Base-by-base conservation (phyloP, 23 red algal genomes). In the Pyropia haitanensis region DNA sequence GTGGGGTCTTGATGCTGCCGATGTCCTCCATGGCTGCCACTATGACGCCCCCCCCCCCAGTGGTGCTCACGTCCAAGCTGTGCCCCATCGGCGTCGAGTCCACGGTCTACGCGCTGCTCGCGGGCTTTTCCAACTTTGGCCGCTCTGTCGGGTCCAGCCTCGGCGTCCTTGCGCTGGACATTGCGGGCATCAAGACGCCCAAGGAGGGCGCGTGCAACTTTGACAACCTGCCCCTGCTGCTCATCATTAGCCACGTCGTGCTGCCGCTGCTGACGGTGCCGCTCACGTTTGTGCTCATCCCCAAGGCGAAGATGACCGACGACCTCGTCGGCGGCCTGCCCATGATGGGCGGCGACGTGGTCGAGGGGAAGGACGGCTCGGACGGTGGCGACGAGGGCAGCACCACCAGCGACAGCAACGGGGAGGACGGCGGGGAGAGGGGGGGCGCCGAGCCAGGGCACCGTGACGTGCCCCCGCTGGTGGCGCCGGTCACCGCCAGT, bases 41-140 rank as follows among this genome's bases (percentile, higher is more conserved):
- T 32, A 32, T 5, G 5, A 32, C 30, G n/a, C n/a, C 2, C 30
- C 30, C 30, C 30, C 30, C 30, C 30, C 30, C 30, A 5, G 72
- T 87, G 3, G 81, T 87, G 19, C 64, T 87, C 0, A 87, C 81
- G 14, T 87, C 81, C 26, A 76, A 75, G 51, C 71, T 76, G 26
- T 87, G 81, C 69, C 81, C 81, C 20, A 66, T 62, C 31, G 81
- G 81, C 27, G 76, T 87, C 63, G 81, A 87, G 49, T 60, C 81
- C 1, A 87, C 70, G 31, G 70, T 87, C 16, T 87, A 87, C 63
- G 81, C 81, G 0, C 61, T 87, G 50, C 65, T 87, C 20, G 81
- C 72, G 20, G 74, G 70, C 16, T 87, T 76, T 51, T 72, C 75
- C 24, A 87, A 87, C 56, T 64, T 87, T 52, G 81, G 81, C 18